These are phyloP conservation scores for Fibroporia radiculosa DNA, from an alignment of 768 basidiomycete species.

Conservation along the genomic window DNA sequence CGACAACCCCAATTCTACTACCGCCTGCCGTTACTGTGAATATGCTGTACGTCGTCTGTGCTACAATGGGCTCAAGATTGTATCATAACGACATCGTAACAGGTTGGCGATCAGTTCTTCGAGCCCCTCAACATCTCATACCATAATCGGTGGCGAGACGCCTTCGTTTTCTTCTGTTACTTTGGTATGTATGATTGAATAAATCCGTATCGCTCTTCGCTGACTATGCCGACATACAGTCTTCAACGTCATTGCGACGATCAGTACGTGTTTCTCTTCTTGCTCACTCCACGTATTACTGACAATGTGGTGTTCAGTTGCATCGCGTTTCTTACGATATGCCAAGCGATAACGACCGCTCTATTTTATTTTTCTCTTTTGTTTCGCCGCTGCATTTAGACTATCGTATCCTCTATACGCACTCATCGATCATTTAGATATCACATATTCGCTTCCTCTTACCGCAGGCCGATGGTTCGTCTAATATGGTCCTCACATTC, in stretches of 20 bases:
- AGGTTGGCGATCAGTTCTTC: conserved; percentile 65
- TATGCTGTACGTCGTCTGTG: conserved; percentile 31
- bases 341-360: conserved; percentile 46
- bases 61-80: not conserved
- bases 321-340: conserved; percentile 65
- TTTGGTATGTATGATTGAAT: conserved; percentile 32
- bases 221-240: conserved; percentile 22
- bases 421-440: too few relatives aligned
- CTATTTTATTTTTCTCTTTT: not conserved
- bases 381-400: too few relatives aligned
- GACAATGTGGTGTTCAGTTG: conserved; percentile 31
- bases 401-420: not conserved
- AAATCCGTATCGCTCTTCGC: not conserved
- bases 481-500: too few relatives aligned
- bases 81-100: not conserved
- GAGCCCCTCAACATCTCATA: conserved; percentile 59
- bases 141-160: conserved; percentile 58
- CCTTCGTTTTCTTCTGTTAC: conserved; percentile 57
- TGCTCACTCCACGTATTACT: conserved; percentile 1
- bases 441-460: too few relatives aligned
- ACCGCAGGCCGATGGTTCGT: too few relatives aligned
- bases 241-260: conserved; percentile 64
- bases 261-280: conserved; percentile 26
- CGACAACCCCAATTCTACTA: conserved; percentile 52
- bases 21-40: conserved; percentile 66